Percentiles rank a stretch among this genome's conserved stretches.
Evolutionary conservation across 2,329 filamentous ascomycete species (phyloP).

Genomic region (Sporothrix protearum): DNA sequence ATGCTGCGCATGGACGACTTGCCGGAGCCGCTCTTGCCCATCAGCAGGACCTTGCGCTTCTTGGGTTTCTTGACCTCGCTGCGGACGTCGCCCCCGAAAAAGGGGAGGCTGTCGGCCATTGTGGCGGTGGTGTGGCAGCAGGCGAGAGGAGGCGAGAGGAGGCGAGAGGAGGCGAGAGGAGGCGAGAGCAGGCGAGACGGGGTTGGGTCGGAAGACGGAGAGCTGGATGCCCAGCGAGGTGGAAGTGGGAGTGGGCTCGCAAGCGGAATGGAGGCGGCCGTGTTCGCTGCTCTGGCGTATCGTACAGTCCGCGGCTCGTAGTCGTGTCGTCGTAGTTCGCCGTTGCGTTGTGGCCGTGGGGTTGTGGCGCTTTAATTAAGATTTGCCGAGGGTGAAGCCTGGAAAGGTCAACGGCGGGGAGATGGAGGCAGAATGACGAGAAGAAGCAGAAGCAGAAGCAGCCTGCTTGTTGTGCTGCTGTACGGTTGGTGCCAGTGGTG

Average conservation of each 20-base stretch:
- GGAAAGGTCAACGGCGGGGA: background rate
- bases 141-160: background rate
- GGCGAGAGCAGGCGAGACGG: background rate
- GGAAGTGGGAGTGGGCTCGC: background rate
- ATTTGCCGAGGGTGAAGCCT: background rate
- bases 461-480: background rate
- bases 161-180: background rate
- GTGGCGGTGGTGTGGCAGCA: background rate
- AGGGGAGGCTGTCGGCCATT: constrained; percentile 19
- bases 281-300: background rate
- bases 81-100: constrained; percentile 26
- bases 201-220: background rate
- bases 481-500: background rate
- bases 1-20: constrained; percentile 99
- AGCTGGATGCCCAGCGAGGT: background rate
- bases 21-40: constrained; percentile 95
- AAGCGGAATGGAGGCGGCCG: background rate
- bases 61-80: constrained; percentile 63
- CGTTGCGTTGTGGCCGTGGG: background rate
- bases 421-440: background rate
- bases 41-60: constrained; percentile 82
- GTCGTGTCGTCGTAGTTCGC: background rate
- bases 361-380: background rate
- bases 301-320: background rate
- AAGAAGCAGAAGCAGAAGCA: background rate